Base-by-base conservation (phyloP, 208 protist species). In the Zelonia costaricensis region DNA sequence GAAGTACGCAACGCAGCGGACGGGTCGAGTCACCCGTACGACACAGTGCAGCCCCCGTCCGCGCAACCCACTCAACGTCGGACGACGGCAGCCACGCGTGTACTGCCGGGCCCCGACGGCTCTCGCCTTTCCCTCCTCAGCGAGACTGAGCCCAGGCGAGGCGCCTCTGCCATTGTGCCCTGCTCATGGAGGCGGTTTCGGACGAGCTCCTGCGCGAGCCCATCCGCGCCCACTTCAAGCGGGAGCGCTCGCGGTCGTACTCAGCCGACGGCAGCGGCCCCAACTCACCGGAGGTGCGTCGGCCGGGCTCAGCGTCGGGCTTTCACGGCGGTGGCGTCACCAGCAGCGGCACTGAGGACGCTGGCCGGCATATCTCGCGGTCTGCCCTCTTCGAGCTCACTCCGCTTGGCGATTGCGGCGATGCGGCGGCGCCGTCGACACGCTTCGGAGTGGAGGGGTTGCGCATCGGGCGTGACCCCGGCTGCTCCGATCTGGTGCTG, bases 401-500 rank as follows among this genome's bases (percentile, higher is more conserved):
- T 6, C 55, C 48, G 6, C 28, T 59, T 27, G 33, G 38, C 16
- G 28, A 8, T 23, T 27, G 23, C 8, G 12, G 15, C 20, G 39
- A 1, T 10, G 10, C 6, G 10, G 16, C n/a, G 15, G n/a, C 51
- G 15, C 33, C 42, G 9, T 18, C 25, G 5, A 47, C 61, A 25
- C 51, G 36, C 15, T 88, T 88, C 49, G 74, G 78, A 18, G 59
- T 72, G 20, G 72, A 84, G 22, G 74, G 75, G 12, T 45, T 80
- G 8, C 65, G 69, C 40, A 55, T 89, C 20, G 82, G 82, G 13
- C 74, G 82, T 0, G 79, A 89, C 51, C 69, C 69, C 15, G 15
- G 43, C 15, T 70, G 62, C 43, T 84, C 71, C 30, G 72, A 78
- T 15, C 13, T 86, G 2, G 64, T 75, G 8, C 45, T 88, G 42